Conservation (phyloP, 2,329 filamentous ascomycete genomes). For the Paraphaeosphaeria minitans region DNA sequence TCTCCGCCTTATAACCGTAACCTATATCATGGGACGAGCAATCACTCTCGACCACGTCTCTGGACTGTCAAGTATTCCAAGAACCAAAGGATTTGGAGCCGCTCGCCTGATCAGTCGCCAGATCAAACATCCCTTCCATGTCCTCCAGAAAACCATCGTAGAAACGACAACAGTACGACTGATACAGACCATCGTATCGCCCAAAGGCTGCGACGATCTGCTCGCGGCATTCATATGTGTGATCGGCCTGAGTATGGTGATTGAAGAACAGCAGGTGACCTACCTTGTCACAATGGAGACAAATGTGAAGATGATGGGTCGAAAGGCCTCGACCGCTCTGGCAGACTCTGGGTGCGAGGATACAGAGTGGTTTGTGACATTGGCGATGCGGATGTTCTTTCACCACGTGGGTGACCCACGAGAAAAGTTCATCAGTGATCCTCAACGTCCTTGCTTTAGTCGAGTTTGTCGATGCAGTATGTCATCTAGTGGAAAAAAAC, state of each 20-base stretch:
- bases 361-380: too few species aligned
- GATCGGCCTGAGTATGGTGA: neutral
- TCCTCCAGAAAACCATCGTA: neutral
- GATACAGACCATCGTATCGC: neutral
- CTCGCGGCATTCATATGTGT: neutral
- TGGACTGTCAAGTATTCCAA: neutral
- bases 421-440: too few species aligned
- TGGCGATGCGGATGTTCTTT: too few species aligned
- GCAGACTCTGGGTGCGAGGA: too few species aligned
- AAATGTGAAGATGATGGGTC: neutral
- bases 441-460: too few species aligned
- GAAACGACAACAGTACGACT: neutral
- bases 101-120: neutral
- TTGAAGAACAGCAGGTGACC: neutral
- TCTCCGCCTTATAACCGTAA: neutral
- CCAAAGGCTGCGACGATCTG: neutral
- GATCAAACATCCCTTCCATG: neutral
- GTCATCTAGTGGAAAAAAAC: neutral
- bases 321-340: too few species aligned
- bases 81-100: neutral
- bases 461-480: too few species aligned
- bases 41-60: neutral
- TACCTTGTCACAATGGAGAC: neutral
- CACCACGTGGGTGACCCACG: too few species aligned
- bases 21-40: neutral